Evolutionary conservation across 306 rosid genomes (phyloP).

Genomic region (Erythrophleum fordii): DNA sequence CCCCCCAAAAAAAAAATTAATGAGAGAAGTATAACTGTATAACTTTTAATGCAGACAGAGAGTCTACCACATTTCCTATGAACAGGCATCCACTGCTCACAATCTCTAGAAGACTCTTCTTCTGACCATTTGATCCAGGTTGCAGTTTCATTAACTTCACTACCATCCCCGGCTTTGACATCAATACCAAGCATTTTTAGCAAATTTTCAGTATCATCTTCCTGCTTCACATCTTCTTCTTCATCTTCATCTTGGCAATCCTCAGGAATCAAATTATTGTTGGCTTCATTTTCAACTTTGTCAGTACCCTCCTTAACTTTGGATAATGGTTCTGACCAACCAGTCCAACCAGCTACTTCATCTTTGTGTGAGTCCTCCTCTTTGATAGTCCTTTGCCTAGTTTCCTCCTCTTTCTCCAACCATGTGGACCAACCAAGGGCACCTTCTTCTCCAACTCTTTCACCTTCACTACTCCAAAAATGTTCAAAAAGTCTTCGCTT

Average conservation of each 20-base stretch:
- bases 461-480: constrained; percentile 81
- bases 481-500: constrained; percentile 85
- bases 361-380: constrained; percentile 63
- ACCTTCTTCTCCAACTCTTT: constrained; percentile 94
- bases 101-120: constrained; percentile 87
- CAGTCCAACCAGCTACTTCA: constrained; percentile 94
- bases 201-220: constrained; percentile 83
- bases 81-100: constrained; percentile 91
- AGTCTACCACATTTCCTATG: constrained; percentile 60
- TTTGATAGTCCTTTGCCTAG: constrained; percentile 64
- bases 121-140: constrained; percentile 92
- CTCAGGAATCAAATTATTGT: constrained; percentile 50
- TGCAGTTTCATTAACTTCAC: constrained; percentile 68
- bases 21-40: constrained; percentile 1
- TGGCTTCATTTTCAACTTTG: constrained; percentile 43
- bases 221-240: constrained; percentile 55
- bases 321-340: constrained; percentile 86
- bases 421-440: constrained; percentile 93
- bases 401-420: constrained; percentile 96
- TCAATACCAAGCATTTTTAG: constrained; percentile 86
- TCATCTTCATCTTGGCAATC: constrained; percentile 54
- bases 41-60: constrained; percentile 29
- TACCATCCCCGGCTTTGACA: constrained; percentile 60
- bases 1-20: not conserved
- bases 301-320: constrained; percentile 47